Conservation (phyloP, 257 asterid species). For the Primulina tabacum region DNA sequence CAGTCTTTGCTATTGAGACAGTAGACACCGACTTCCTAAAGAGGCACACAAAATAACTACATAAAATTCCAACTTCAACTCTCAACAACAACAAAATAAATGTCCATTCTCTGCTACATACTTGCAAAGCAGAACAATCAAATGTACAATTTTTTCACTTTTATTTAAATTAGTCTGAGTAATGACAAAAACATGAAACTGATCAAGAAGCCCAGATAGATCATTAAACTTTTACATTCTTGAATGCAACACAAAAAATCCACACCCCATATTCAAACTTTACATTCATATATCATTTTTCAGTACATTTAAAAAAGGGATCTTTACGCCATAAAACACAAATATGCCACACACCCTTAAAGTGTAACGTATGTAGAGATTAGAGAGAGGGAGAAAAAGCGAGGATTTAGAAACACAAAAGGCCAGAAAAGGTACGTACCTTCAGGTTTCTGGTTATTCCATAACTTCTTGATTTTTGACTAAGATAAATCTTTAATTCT, state of each 20-base stretch:
- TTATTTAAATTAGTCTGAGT: neutral
- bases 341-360: neutral
- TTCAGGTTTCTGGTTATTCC: conserved; percentile 7
- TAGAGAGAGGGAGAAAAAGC: neutral
- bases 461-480: conserved; percentile 1
- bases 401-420: neutral
- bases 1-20: too few relatives aligned
- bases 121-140: neutral
- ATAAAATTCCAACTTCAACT: neutral
- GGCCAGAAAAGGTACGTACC: conserved; percentile 17
- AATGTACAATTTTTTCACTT: neutral
- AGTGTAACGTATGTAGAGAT: neutral
- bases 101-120: neutral
- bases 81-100: neutral
- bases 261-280: conserved; percentile 10
- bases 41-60: neutral
- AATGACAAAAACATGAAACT: conserved; percentile 19
- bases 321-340: conserved; percentile 22
- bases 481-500: neutral
- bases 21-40: neutral
- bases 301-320: conserved; percentile 19
- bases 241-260: conserved; percentile 15
- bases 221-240: conserved; percentile 15
- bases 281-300: neutral
- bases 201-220: conserved; percentile 20